Base-by-base conservation (phyloP, 768 basidiomycete species). In the Lactifluus rugatus region DNA sequence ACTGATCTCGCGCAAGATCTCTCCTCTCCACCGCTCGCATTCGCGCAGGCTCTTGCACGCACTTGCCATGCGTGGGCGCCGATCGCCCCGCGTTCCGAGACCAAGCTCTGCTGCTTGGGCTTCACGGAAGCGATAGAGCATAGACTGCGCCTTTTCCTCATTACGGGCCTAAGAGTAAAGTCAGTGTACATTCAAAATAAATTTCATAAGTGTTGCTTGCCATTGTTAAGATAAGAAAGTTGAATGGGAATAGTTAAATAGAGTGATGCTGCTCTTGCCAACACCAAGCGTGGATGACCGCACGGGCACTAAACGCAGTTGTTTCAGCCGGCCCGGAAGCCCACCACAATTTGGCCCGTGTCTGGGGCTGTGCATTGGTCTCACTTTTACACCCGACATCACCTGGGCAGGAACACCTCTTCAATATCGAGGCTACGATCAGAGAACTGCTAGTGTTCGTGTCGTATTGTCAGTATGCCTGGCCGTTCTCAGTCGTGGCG, bases 61-160 rank as follows among this genome's bases (percentile, higher is more conserved):
- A 63, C 86, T 87, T 11, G 95, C 93, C 87, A 97, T 90, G 54
- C 88, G 80, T 45, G 93, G 95, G 39, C 94, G 77, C n/a, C 84
- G 82, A 71, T 94, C 94, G 10, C 74, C 77, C 47, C 89, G 82
- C 16, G 88, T 86, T 34, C 88, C 87, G 23, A 99, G 81, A 37
- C 95, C 94, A 65, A 98, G 85, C 75, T 97, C 94, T 34, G 89
- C 88, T 0, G 92, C 93, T 69, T 99, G 95, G 46, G 91, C 89
- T 74, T 98, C 93, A 54, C 95, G 87, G 74, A 99, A 97, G 58
- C 93, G 89, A 70, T 92, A 91, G 31, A 92, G 78, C 88, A 91
- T 93, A 17, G 88, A 91, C 72, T 95, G 93, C 1, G 93, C 91
- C 71, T 97, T 99, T 73, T 97, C 95, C 71, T 93, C 89, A 86